Conservation (phyloP, 306 rosid species). For the Vicia sativa region DNA sequence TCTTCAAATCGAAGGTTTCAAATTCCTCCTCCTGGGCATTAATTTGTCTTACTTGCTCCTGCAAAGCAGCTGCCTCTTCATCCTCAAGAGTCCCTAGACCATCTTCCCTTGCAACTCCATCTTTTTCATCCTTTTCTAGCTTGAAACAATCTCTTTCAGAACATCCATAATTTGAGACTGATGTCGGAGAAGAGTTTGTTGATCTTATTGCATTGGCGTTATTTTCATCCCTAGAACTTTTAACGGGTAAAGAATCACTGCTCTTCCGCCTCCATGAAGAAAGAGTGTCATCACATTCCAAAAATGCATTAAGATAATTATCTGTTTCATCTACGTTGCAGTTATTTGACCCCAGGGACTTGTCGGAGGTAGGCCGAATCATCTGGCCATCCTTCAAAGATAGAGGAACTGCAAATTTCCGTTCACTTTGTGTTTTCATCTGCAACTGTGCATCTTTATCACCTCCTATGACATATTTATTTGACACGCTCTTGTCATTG, state of each 20-base stretch:
- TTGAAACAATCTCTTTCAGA: conserved; percentile 66
- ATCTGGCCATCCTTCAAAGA: conserved; percentile 65
- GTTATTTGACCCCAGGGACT: conserved; percentile 63
- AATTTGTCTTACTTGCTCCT: conserved; percentile 97
- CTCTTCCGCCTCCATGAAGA: conserved; percentile 73
- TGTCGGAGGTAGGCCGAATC: conserved; percentile 62
- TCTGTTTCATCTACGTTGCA: conserved; percentile 59
- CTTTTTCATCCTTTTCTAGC: conserved; percentile 73
- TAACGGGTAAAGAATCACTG: conserved; percentile 73
- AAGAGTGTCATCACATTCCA: conserved; percentile 62
- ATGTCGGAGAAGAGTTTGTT: conserved; percentile 70
- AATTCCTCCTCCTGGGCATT: conserved; percentile 96
- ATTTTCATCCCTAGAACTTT: conserved; percentile 71
- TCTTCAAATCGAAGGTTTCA: conserved; percentile 94
- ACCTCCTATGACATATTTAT: conserved; percentile 64
- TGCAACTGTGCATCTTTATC: conserved; percentile 47
- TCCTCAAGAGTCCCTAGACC: conserved; percentile 83
- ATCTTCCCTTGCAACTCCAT: conserved; percentile 66
- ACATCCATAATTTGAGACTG: conserved; percentile 78
- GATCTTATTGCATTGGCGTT: conserved; percentile 64
- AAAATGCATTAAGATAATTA: conserved; percentile 56
- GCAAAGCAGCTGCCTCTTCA: conserved; percentile 96
- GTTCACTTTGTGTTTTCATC: conserved; percentile 56
- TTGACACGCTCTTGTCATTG: conserved; percentile 58
- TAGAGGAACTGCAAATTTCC: conserved; percentile 78